Conservation (phyloP, 768 basidiomycete species). For the Tylopilus sp. region DNA sequence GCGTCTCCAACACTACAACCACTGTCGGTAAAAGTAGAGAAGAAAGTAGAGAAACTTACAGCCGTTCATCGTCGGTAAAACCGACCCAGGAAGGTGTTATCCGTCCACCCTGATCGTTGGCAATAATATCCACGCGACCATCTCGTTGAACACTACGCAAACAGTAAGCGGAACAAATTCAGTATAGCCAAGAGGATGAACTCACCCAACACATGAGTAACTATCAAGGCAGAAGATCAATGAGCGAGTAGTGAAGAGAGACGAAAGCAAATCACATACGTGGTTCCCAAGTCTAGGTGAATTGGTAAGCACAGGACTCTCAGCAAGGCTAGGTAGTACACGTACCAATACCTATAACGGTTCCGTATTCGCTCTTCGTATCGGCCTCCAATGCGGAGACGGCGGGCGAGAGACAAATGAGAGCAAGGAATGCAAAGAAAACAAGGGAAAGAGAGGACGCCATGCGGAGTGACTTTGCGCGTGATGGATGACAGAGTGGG, state of each 20-base stretch:
- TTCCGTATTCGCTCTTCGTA: conserved; percentile 71
- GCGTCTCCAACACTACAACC: conserved; percentile 99
- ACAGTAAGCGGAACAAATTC: neutral
- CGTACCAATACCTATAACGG: conserved; percentile 90
- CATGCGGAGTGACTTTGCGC: conserved; percentile 53
- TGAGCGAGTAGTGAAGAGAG: neutral
- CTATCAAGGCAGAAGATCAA: conserved; percentile 38
- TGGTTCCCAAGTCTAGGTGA: conserved; percentile 81
- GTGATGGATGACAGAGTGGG: conserved; percentile 55
- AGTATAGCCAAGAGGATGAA: conserved; percentile 2
- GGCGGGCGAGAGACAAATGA: conserved; percentile 68
- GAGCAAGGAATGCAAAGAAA: conserved; percentile 62
- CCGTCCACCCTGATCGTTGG: conserved; percentile 92
- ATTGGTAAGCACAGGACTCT: neutral
- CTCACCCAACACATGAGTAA: conserved; percentile 95
- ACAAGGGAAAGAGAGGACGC: conserved; percentile 57
- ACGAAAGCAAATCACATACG: conserved; percentile 42
- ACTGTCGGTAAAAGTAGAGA: conserved; percentile 73
- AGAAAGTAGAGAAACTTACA: too few species aligned
- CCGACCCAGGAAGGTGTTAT: conserved; percentile 91
- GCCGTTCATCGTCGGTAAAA: too few species aligned
- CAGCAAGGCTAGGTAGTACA: neutral
- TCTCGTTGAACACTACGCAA: conserved; percentile 65
- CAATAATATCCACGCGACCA: conserved; percentile 98
- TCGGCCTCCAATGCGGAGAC: conserved; percentile 58